A percentile compares a stretch with the other conserved stretches of the same genome.
phyloP scores from a whole-genome alignment of 257 asterid genomes.

The Nicotiana paniculata region DNA sequence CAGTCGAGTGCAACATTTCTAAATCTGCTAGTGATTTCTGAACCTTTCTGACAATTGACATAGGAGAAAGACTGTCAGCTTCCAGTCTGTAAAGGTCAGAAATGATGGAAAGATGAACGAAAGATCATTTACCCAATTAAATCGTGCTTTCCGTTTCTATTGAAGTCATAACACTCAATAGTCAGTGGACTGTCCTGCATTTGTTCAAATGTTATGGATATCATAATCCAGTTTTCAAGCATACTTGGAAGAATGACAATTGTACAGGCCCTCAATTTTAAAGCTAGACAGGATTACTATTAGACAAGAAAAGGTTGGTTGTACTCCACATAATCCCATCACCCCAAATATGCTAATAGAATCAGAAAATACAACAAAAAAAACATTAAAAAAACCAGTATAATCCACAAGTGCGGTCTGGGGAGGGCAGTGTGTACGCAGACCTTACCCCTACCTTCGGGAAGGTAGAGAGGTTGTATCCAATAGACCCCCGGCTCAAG shows the following conservation, averaged over 20 bases:
- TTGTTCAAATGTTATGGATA: slow-evolving; percentile 15
- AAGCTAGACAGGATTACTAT: not conserved
- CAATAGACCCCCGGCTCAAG: no score
- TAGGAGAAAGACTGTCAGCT: slow-evolving; percentile 27
- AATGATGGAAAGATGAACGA: slow-evolving; percentile 14
- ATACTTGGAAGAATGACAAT: not conserved
- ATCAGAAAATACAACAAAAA: not conserved
- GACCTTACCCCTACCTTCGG: no score
- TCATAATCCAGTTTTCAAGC: not conserved
- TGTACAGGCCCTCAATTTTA: not conserved
- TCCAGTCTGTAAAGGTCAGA: slow-evolving; percentile 9
- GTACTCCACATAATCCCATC: not conserved
- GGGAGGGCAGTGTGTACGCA: no score
- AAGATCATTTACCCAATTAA: slow-evolving; percentile 66
- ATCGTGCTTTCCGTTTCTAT: slow-evolving; percentile 84
- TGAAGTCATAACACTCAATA: slow-evolving; percentile 87
- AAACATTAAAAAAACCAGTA: no score
- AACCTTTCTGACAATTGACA: slow-evolving; percentile 52
- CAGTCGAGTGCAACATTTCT: slow-evolving; percentile 63
- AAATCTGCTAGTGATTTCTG: slow-evolving; percentile 88
- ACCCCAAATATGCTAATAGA: not conserved
- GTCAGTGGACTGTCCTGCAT: slow-evolving; percentile 93
- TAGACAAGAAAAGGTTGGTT: not conserved
- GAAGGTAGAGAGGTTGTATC: no score
- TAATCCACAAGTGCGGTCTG: no score